Base-by-base conservation (phyloP, 2,329 filamentous ascomycete genomes). In the Phoma sp. region DNA sequence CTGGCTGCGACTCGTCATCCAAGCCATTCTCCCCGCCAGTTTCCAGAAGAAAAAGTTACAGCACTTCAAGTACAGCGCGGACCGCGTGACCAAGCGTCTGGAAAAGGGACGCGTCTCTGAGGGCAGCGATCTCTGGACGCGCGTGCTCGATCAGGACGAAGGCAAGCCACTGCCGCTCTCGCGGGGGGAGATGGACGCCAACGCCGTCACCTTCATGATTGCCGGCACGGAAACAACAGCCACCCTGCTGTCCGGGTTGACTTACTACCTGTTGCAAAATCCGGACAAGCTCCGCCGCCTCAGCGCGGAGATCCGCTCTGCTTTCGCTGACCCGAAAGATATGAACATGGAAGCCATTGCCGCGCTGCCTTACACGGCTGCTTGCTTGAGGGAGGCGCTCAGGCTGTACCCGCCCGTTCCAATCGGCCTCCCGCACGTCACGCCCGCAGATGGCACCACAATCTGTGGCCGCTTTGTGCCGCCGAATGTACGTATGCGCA, bases 51-150 rank as follows among this genome's bases (percentile, higher is more conserved):
- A 60, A 29, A 43, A 56, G 2, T 23, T 45, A 1, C 46, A 54
- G 14, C 65, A 71, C 25, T 67, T 62, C 45, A 30, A 62, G 13
- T 57, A 64, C 43, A 52, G 64, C 2, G 61, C 59, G 4, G 56
- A 62, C 2, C 61, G 68, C 4, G 71, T 74, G 1, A 65, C 59
- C 4, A 69, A 70, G 43, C 61, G 70, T 7, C 58, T 74, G 7
- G 65, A 72, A 3, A 65, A 66, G 18, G 68, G 68, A 2, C 53
- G 58, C 10, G 48, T 58, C 3, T 43, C 51, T 3, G 62, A 66
- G 29, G 68, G 67, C 3, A 48, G 65, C 5, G 78, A 80, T 57
- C 71, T 81, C 30, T 76, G 77, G 70, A 67, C 70, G 18, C 68
- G 76, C 22, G 71, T 79, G 0, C 60, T 78, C 7, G 55, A 61